A percentile compares a stretch with the other conserved stretches of the same genome.
phyloP scores from a whole-genome alignment of 1,139 yeast genomes.

The Yamadazyma aaseri region DNA sequence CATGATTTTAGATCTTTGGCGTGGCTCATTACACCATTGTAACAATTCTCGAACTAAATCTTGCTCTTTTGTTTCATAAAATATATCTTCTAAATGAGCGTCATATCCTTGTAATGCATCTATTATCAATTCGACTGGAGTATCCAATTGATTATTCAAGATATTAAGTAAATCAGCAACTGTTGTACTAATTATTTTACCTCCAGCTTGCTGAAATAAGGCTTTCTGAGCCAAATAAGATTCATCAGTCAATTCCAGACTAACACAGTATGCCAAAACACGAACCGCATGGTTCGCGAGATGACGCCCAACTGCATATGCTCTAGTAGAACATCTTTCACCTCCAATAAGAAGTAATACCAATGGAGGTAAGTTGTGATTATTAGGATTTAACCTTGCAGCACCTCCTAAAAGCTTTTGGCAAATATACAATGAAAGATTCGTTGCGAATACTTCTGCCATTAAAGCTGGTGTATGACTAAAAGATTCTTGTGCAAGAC shows the following conservation, averaged over 20 bases:
- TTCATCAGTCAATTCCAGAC: slow-evolving; percentile 28
- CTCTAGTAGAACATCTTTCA: slow-evolving; percentile 71
- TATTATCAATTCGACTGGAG: slow-evolving; percentile 74
- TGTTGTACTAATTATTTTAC: slow-evolving; percentile 39
- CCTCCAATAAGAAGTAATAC: slow-evolving; percentile 72
- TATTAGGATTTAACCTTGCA: slow-evolving; percentile 53
- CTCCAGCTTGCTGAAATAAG: slow-evolving; percentile 51
- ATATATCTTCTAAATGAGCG: slow-evolving; percentile 55
- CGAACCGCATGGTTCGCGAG: slow-evolving; percentile 72
- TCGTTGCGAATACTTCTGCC: slow-evolving; percentile 73
- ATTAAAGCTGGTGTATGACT: slow-evolving; percentile 49
- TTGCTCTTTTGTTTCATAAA: slow-evolving; percentile 40
- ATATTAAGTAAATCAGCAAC: slow-evolving; percentile 30
- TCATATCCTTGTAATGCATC: slow-evolving; percentile 88
- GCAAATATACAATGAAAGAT: slow-evolving; percentile 59
- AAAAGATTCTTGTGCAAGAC: slow-evolving; percentile 53
- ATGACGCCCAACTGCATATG: slow-evolving; percentile 79
- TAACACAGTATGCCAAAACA: slow-evolving; percentile 57
- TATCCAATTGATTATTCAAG: slow-evolving; percentile 48
- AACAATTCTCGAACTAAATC: slow-evolving; percentile 37
- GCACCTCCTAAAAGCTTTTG: slow-evolving; percentile 65
- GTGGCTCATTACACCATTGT: slow-evolving; percentile 67
- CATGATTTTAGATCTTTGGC: slow-evolving; percentile 48
- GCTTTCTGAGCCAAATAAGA: slow-evolving; percentile 45
- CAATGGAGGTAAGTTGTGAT: slow-evolving; percentile 78